These are phyloP conservation scores for Trichoderma reesei DNA, from an alignment of 495 filamentous ascomycete species.

Conservation along the genomic window DNA sequence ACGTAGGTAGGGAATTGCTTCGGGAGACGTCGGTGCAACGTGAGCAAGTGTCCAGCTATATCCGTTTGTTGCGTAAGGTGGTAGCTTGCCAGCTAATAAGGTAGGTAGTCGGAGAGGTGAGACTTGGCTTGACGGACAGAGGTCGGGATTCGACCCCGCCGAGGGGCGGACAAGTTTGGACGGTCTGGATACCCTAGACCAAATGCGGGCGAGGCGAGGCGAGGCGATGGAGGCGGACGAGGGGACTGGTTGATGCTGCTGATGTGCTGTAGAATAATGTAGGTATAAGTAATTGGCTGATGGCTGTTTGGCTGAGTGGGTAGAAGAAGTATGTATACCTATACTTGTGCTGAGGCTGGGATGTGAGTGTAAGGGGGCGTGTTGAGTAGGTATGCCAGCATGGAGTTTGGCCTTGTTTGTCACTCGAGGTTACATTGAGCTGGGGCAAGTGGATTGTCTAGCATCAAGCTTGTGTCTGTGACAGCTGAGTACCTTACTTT, in stretches of 20 bases:
- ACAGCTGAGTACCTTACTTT: neutral
- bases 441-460: neutral
- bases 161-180: neutral
- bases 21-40: neutral
- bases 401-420: no score
- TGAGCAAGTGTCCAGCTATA: no score
- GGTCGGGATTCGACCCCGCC: neutral
- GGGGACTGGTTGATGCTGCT: neutral
- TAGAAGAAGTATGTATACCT: neutral
- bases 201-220: neutral
- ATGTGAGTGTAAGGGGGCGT: no score
- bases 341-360: neutral
- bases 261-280: neutral
- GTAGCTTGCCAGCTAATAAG: neutral
- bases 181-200: neutral
- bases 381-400: no score
- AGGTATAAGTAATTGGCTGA: neutral
- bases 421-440: neutral
- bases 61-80: neutral
- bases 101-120: neutral
- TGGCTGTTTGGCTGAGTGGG: neutral
- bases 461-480: neutral
- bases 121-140: neutral
- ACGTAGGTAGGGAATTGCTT: neutral
- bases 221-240: neutral